Evolutionary conservation across 192 early-diverging fungal species (phyloP), one percentile per base, ranked within the genome.

Genomic region (Backusella psychrophila): DNA sequence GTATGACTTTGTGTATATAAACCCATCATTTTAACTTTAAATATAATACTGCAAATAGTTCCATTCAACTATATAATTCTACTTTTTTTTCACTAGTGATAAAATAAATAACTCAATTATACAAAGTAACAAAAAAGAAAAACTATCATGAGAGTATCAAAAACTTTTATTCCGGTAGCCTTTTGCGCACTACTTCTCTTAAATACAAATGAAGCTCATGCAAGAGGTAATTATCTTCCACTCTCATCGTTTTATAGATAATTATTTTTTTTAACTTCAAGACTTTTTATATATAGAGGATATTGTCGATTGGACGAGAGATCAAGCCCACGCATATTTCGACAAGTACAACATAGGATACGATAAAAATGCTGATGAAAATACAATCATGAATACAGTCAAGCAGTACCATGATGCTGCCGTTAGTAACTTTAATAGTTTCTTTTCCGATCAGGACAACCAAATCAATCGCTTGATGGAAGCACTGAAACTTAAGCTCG

Each of bases 271-370:
- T 59, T 59, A 59, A 59, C 23, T 59, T 59, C 7, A 59, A 59
- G 21, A 0, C 6, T 53, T 21, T 9, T 26, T 26, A 6, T 2
- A 56, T 9, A 56, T 59, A 59, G 56, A 80, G 19, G 72, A 81
- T 8, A 56, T 81, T 33, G 36, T 63, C 6, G 31, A 39, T 34
- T 82, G 80, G 80, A 78, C 76, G 19, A 75, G 52, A 39, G 72
- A 68, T 19, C 73, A 78, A 42, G 29, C 76, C 14, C 44, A 49
- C 6, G 34, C 44, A 2, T 82, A 56, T 46, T 46, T 82, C 9
- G 70, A 77, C 59, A 73, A 82, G 15, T 72, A 82, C 59, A 78
- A 77, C 19, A 75, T 82, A 33, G 73, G 69, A 2, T 82, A 78
- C 31, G 69, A 82, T 59, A 75, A 78, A 42, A 21, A 56, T n/a